A percentile compares a stretch with the other conserved stretches of the same genome.
Evolutionary conservation across 106 monocot species (phyloP).

Genomic region (Ottelia alismoides): DNA sequence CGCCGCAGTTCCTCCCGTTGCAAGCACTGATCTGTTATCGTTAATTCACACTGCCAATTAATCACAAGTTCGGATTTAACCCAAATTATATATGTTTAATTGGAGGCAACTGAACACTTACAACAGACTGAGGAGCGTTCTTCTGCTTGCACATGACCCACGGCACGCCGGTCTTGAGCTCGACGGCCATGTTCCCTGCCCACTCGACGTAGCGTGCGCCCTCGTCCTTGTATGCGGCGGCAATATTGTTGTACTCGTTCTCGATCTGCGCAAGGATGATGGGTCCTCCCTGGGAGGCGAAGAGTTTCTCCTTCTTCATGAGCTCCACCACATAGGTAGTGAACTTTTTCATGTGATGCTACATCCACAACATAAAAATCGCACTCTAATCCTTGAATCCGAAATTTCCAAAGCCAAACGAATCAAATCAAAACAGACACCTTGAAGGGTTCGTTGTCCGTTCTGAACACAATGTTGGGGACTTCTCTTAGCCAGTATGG

Average conservation of each 20-base stretch:
- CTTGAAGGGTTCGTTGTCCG: constrained; percentile 81
- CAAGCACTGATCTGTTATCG: constrained; percentile 63
- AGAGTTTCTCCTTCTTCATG: constrained; percentile 64
- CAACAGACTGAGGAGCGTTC: constrained; percentile 57
- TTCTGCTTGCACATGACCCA: constrained; percentile 99
- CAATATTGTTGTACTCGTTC: constrained; percentile 81
- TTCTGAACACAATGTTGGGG: constrained; percentile 46
- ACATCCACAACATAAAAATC: constrained; percentile 3
- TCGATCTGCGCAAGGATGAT: constrained; percentile 80
- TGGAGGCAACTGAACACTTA: too few relatives aligned
- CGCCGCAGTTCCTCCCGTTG: constrained; percentile 97
- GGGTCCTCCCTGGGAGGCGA: constrained; percentile 58
- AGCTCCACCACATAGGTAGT: constrained; percentile 26
- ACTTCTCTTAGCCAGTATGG: constrained; percentile 87
- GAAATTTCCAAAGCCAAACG: neutral
- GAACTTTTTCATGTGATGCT: constrained; percentile 56
- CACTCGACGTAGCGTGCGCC: constrained; percentile 56
- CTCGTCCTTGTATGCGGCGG: constrained; percentile 17
- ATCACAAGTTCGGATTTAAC: neutral
- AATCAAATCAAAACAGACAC: constrained; percentile 9
- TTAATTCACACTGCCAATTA: neutral
- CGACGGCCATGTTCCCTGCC: constrained; percentile 54
- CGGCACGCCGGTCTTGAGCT: constrained; percentile 45
- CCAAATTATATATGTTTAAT: too few relatives aligned
- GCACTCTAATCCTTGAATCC: neutral